A percentile compares a stretch with the other conserved stretches of the same genome.
Conservation (phyloP, 179 eudicot genomes). For the Amaranthus tricolor region DNA sequence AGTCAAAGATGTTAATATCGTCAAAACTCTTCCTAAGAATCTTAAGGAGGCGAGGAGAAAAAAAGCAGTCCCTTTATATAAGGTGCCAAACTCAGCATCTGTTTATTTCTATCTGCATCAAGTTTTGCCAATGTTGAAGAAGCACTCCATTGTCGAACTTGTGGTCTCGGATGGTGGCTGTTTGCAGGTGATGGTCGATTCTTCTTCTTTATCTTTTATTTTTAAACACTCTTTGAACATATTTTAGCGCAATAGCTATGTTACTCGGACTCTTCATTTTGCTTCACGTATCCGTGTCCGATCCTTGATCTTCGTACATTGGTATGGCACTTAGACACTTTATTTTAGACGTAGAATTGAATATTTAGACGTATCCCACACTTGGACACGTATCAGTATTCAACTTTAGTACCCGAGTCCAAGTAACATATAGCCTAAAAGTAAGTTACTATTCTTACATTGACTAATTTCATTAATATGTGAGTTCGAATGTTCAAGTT, state of each 20-base stretch:
- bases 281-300: not conserved
- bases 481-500: not conserved
- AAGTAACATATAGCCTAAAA: no score
- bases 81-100: constrained; percentile 58
- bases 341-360: no score
- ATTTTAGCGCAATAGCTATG: not conserved
- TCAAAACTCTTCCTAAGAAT: constrained; percentile 81
- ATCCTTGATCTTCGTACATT: no score
- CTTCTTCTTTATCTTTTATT: not conserved
- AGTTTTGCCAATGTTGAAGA: constrained; percentile 71
- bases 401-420: no score
- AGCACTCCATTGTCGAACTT: constrained; percentile 71
- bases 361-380: no score
- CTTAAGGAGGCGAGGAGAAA: constrained; percentile 85
- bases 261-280: not conserved
- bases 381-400: no score
- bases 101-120: constrained; percentile 68
- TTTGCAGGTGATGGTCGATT: constrained; percentile 58
- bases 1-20: constrained; percentile 66
- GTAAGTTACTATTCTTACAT: no score
- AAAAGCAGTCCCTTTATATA: constrained; percentile 68
- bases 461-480: not conserved
- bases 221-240: not conserved
- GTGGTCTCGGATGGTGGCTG: constrained; percentile 83
- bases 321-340: no score